A percentile compares a stretch with the other conserved stretches of the same genome.
Conservation (phyloP, 768 basidiomycete genomes). For the Russula ochroleuca region DNA sequence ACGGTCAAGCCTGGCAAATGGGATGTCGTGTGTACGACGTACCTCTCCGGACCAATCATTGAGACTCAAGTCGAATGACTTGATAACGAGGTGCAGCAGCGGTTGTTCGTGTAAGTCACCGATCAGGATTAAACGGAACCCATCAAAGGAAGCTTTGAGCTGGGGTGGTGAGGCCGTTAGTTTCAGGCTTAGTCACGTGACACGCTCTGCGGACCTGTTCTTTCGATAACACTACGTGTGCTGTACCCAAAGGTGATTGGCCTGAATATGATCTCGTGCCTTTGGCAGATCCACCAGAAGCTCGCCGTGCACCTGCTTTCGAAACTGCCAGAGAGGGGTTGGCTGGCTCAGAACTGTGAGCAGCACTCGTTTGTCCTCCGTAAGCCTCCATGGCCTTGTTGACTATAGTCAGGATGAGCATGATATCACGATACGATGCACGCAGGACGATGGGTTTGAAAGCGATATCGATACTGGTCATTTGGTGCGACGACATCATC, state of each 20-base stretch:
- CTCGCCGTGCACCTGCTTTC: neutral
- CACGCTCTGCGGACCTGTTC: constrained; percentile 59
- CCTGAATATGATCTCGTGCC: neutral
- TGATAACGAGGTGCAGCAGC: constrained; percentile 82
- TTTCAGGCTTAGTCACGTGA: neutral
- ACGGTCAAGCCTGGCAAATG: constrained; percentile 3
- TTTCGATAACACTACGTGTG: constrained; percentile 60
- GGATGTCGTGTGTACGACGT: constrained; percentile 25
- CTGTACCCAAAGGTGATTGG: constrained; percentile 32
- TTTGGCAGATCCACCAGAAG: constrained; percentile 14
- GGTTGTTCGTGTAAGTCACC: constrained; percentile 95
- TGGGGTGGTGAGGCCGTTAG: constrained; percentile 32
- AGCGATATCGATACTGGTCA: constrained; percentile 78
- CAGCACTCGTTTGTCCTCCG: constrained; percentile 36
- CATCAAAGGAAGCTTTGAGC: constrained; percentile 84
- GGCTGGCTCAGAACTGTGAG: constrained; percentile 25
- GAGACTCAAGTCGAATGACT: constrained; percentile 74
- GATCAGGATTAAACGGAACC: constrained; percentile 89
- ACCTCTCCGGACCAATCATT: constrained; percentile 96
- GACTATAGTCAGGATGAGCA: constrained; percentile 78
- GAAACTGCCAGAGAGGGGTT: constrained; percentile 21
- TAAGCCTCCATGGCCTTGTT: constrained; percentile 87
- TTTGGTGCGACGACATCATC: constrained; percentile 59
- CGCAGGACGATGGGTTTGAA: constrained; percentile 84
- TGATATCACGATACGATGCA: constrained; percentile 93